Conservation (phyloP, 208 protist species). For the Acanthamoeba sp. region DNA sequence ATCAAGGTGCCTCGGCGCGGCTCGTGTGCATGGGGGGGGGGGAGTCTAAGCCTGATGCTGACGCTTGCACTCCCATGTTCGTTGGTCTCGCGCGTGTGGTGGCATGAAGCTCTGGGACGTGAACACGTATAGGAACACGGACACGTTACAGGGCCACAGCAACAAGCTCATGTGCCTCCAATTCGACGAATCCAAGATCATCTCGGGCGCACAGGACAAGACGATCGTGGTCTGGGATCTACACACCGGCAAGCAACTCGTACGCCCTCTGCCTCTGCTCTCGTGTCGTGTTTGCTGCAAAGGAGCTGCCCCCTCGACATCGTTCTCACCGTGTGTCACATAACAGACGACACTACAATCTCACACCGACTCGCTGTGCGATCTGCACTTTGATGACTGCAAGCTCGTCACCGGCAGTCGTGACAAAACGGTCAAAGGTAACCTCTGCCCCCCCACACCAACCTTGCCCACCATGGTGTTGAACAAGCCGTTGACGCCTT, state of each 20-base stretch:
- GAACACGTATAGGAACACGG: neutral
- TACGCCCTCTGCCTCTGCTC: neutral
- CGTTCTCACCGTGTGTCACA: neutral
- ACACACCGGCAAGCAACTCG: neutral
- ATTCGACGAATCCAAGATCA: constrained; percentile 13
- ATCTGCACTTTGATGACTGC: constrained; percentile 22
- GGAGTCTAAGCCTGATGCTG: neutral
- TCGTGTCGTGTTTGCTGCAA: no score
- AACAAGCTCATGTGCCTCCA: constrained; percentile 52
- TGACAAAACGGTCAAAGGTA: constrained; percentile 20
- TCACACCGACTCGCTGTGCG: constrained; percentile 17
- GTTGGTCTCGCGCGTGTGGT: neutral
- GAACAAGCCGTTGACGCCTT: neutral
- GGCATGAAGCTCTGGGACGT: neutral
- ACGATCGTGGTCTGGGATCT: constrained; percentile 12
- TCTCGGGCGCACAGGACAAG: constrained; percentile 30
- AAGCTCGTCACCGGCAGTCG: constrained; percentile 28
- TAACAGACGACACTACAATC: neutral
- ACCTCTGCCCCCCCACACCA: neutral
- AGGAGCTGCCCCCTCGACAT: neutral
- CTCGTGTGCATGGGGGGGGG: no score
- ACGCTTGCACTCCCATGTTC: no score
- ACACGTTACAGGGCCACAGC: constrained; percentile 25
- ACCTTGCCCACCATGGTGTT: neutral
- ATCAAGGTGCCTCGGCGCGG: neutral